Conservation (phyloP, 805 yeast species). For the Saccharomycodes ludwigii region DNA sequence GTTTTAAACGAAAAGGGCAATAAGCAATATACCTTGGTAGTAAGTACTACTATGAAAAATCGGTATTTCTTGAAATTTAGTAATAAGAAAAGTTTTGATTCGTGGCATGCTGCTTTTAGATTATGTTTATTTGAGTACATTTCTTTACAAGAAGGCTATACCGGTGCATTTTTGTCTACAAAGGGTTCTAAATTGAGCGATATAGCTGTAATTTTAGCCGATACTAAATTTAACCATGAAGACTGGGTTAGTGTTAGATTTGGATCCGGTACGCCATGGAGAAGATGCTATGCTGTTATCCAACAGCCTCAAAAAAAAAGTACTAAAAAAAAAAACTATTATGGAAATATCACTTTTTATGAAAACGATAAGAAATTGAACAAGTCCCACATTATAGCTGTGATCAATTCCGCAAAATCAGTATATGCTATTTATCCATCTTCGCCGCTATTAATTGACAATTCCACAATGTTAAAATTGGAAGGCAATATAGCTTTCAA, state of each 20-base stretch:
- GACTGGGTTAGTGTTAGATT: slow-evolving; percentile 93
- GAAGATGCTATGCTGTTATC: slow-evolving; percentile 81
- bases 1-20: slow-evolving; percentile 43
- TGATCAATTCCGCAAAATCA: slow-evolving; percentile 53
- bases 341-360: slow-evolving; percentile 68
- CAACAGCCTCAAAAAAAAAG: slow-evolving; percentile 47
- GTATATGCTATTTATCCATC: slow-evolving; percentile 92
- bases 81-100: slow-evolving; percentile 45
- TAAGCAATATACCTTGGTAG: slow-evolving; percentile 67
- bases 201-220: slow-evolving; percentile 73
- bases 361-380: slow-evolving; percentile 67
- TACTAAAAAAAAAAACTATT: slow-evolving; percentile 29
- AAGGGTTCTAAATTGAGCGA: slow-evolving; percentile 82
- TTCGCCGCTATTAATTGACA: slow-evolving; percentile 66
- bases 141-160: slow-evolving; percentile 85
- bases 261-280: slow-evolving; percentile 98
- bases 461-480: slow-evolving; percentile 75
- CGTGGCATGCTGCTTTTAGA: slow-evolving; percentile 79
- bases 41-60: slow-evolving; percentile 86
- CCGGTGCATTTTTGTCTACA: slow-evolving; percentile 89
- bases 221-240: slow-evolving; percentile 74
- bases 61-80: slow-evolving; percentile 73
- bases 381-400: slow-evolving; percentile 67
- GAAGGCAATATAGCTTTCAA: slow-evolving; percentile 69
- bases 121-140: slow-evolving; percentile 71